Evolutionary conservation across 768 basidiomycete genomes (phyloP).

Genomic region (Russula sp.): DNA sequence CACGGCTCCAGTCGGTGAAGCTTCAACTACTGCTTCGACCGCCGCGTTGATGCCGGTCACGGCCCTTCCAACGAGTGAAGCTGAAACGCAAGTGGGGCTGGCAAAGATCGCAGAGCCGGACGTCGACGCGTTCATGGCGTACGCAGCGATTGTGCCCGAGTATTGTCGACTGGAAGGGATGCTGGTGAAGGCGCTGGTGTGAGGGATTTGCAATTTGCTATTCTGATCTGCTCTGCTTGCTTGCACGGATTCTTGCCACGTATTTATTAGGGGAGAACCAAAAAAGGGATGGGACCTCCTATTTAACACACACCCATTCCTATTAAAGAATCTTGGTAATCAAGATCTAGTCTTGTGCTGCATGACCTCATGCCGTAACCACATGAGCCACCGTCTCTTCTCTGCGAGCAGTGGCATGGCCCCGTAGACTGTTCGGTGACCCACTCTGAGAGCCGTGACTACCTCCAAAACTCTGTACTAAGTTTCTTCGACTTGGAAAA

Average conservation of each 20-base stretch:
- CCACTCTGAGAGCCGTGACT: too few species aligned
- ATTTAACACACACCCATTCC: conserved; percentile 5
- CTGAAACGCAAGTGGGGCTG: conserved; percentile 67
- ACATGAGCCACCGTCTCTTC: too few species aligned
- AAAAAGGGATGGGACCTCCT: conserved; percentile 11
- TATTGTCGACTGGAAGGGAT: conserved; percentile 74
- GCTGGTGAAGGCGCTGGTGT: conserved; percentile 57
- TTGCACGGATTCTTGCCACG: not conserved
- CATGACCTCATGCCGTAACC: too few species aligned
- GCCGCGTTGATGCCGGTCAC: conserved; percentile 62
- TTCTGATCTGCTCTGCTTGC: conserved; percentile 18
- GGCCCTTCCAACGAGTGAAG: conserved; percentile 62
- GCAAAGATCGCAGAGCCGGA: conserved; percentile 82
- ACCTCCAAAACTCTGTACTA: too few species aligned
- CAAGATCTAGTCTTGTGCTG: too few species aligned
- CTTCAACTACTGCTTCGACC: conserved; percentile 28
- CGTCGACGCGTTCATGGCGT: conserved; percentile 76
- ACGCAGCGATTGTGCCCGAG: conserved; percentile 80
- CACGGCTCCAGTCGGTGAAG: conserved; percentile 23
- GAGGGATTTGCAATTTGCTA: conserved; percentile 15
- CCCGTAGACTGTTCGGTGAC: too few species aligned
- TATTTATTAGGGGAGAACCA: conserved; percentile 1
- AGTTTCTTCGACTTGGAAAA: too few species aligned
- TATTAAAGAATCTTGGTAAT: not conserved
- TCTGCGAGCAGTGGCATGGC: too few species aligned